Evolutionary conservation across 352 stramenopile genomes (phyloP), one percentile per base, ranked within the genome.

Genomic region (Pythium insidiosum): DNA sequence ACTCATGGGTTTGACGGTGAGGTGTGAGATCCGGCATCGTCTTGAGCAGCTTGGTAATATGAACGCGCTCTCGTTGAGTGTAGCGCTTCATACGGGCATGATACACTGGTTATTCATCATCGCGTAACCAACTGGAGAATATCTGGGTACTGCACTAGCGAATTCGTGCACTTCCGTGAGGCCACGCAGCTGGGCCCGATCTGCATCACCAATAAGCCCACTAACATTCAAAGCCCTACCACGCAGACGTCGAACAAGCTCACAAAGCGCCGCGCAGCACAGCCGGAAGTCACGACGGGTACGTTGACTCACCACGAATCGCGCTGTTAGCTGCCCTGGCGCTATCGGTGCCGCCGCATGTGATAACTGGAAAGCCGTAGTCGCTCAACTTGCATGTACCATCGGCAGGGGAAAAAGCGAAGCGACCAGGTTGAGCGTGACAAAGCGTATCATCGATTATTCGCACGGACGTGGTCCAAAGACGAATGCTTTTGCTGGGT

Each of bases 251-350:
- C 15, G 15, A 20, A 21, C 11, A 5, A 43, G 12, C 19, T 28
- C 36, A 15, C 9, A 41, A 15, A 41, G 36, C 16, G 36, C 18
- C 4, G 19, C 36, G 20, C 25, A 41, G 15, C 31, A 18, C 31
- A 37, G 4, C 6, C 24, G 36, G 20, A 41, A 41, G 36, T 41
- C 36, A 16, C 36, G 36, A 25, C 18, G 18, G 5, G 36, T 41
- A 41, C 36, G 36, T 5, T 41, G 36, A 16, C 36, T 28, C 12
- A 41, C 36, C 36, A 41, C 36, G 16, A 41, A 41, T 10, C 25
- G 36, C 18, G 36, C 36, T 12, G 4, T 18, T n/a, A 37, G n/a
- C 31, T 37, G 31, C 10, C 19, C 31, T 37, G 7, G 31, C 31
- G 7, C 10, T n/a, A n/a, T 37, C 31, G 13, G 31, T 37, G 31